Evolutionary conservation across 2,329 filamentous ascomycete genomes (phyloP), one percentile per base, ranked within the genome.

Genomic region (Exophiala xenobiotica): DNA sequence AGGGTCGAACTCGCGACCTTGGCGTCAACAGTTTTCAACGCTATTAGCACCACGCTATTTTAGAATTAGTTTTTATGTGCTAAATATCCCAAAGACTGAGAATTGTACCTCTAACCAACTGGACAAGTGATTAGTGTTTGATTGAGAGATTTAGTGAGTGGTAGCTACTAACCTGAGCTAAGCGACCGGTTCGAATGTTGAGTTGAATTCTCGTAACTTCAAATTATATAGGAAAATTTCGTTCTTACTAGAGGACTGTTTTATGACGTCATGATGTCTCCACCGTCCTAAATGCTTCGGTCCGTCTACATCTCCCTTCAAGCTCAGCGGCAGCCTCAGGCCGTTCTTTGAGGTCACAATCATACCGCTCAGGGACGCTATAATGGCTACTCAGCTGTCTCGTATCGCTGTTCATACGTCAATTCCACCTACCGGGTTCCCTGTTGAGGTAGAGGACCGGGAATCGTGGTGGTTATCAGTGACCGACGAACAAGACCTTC

Each of bases 1-100:
- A 48, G 50, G 50, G 50, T 53, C 50, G 50, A 53, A 53, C 50
- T 48, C 50, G 50, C 50, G 50, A 53, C 50, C 50, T 53, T 53
- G 44, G 50, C 50, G 50, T 53, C 19, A 31, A 44, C 33, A 14
- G 39, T 48, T 26, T 33, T 19, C 45, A 39, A n/a, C 31, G 44
- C n/a, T 53, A 53, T 53, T 53, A 53, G 50, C 50, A 53, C 50
- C 44, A 53, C 49, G 43, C 24, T 45, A 6, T 29, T 16, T 16
- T 6, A 8, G 18, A 45, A 29, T 45, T 31, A 27, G 41, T 29
- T 29, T 19, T 24, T 6, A 45, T 40, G 37, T 22, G 18, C 4
- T 33, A 24, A 16, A 31, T 5, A 33, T 24, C 24, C 31, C 12
- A 24, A 31, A 12, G n/a, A 22, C 11, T 45, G 14, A 22, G 14